Evolutionary conservation across 352 stramenopile species (phyloP), one percentile per base, ranked within the genome.

Genomic region (Globisporangium recalcitrans): DNA sequence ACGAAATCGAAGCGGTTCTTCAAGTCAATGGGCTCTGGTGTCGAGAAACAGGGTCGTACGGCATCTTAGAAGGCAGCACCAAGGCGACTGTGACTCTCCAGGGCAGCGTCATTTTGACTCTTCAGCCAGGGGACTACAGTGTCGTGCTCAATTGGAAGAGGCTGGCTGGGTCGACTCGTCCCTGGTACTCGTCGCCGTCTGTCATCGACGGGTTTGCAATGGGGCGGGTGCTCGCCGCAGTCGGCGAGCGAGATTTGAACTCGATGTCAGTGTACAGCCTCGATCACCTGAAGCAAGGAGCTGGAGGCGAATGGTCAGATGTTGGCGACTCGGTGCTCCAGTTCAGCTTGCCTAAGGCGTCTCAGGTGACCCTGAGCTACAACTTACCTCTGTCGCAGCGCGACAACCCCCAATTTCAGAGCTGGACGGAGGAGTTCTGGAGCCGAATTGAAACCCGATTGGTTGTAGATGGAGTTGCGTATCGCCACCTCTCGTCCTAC

Each of bases 321-420:
- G 84, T 93, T 21, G 84, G 84, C 19, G 75, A 90, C 52, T 91
- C 84, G 16, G 70, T 91, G 10, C 74, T 91, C n/a, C 73, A 88
- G 24, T 93, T 93, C 49, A 76, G 63, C 2, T 61, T 93, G 11
- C 71, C 78, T 9, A 83, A 78, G 10, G 66, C 69, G 29, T 82
- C 78, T 1, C 74, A 70, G 53, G 82, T 90, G 8, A 79, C 70
- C 1, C 63, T 93, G n/a, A 86, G 75, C 54, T 93, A 93, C 65
- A 85, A 86, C 38, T 67, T 93, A 9, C 84, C 84, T 1, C 68
- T 91, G 13, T 76, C 80, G 4, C 84, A 93, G 58, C 75, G 70
- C 52, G 84, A 91, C 36, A 93, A 93, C 40, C 80, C 83, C 0
- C 71, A 82, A 49, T 88, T 92, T 49, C 71, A 62, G 29, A 70